Conservation (phyloP, 2,329 filamentous ascomycete species). For the Penicillium vulpinum region DNA sequence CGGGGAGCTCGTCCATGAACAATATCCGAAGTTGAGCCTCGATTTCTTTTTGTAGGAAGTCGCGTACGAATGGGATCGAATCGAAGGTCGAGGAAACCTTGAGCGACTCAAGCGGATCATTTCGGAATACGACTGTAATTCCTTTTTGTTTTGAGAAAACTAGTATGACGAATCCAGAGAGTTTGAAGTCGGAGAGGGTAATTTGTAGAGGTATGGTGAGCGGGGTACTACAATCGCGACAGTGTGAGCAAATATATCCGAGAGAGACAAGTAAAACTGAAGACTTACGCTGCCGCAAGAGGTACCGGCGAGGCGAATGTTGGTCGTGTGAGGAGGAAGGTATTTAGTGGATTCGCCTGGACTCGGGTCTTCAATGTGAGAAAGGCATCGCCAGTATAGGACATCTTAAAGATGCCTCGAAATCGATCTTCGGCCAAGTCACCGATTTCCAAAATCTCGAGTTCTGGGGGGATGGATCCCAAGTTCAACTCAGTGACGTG, state of each 20-base stretch:
- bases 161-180: constrained; percentile 95
- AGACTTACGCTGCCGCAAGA: constrained; percentile 70
- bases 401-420: constrained; percentile 99
- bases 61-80: constrained; percentile 95
- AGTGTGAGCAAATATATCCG: constrained; percentile 11
- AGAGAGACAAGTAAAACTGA: too few species aligned
- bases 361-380: constrained; percentile 93
- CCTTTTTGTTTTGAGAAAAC: constrained; percentile 98
- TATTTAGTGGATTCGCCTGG: constrained; percentile 96
- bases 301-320: constrained; percentile 90
- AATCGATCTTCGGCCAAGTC: constrained; percentile 97
- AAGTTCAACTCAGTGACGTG: constrained; percentile 97
- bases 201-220: constrained; percentile 98
- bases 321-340: constrained; percentile 87
- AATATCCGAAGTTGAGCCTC: constrained; percentile 87
- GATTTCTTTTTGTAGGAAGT: constrained; percentile 95
- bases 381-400: constrained; percentile 92
- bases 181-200: constrained; percentile 89
- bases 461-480: constrained; percentile 86
- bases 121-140: constrained; percentile 92
- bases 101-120: constrained; percentile 94
- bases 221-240: constrained; percentile 57
- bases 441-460: constrained; percentile 97
- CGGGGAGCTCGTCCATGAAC: constrained; percentile 97
- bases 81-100: constrained; percentile 99